Evolutionary conservation across 139 green algal species (phyloP).

Genomic region (Chloropicon primus): DNA sequence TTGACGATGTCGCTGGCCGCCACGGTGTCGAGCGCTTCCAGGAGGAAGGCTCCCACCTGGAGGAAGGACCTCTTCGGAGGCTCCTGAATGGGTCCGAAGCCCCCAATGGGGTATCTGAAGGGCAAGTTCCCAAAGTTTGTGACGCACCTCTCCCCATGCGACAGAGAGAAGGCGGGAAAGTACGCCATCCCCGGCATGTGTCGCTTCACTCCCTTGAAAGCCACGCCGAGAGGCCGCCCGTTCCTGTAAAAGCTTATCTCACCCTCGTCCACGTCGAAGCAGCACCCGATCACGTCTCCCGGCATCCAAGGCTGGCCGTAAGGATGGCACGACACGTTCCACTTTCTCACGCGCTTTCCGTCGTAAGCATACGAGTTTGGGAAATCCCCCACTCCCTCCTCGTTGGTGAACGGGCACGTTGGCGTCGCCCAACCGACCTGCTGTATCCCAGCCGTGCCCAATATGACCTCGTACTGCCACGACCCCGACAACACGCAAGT

Average conservation of each 20-base stretch:
- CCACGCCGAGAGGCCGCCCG: conserved; percentile 56
- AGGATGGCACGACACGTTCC: conserved; percentile 50
- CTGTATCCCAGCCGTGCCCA: conserved; percentile 62
- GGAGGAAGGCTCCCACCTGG: neutral
- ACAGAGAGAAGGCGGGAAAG: conserved; percentile 69
- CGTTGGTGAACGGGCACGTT: conserved; percentile 65
- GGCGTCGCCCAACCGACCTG: conserved; percentile 82
- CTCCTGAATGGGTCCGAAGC: conserved; percentile 51
- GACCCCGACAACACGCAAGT: conserved; percentile 48
- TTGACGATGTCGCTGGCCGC: neutral
- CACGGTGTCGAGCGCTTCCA: neutral
- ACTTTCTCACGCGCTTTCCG: conserved; percentile 68
- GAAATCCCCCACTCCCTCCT: conserved; percentile 85
- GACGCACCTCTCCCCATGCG: conserved; percentile 51
- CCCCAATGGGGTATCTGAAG: conserved; percentile 54
- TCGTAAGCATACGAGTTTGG: conserved; percentile 69
- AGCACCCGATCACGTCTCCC: conserved; percentile 77
- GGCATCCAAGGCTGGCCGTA: conserved; percentile 59
- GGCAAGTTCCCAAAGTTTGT: conserved; percentile 67
- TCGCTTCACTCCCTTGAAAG: conserved; percentile 45
- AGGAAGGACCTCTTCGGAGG: conserved; percentile 4
- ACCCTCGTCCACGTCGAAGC: conserved; percentile 65
- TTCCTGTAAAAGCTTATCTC: conserved; percentile 72
- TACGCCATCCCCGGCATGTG: conserved; percentile 38
- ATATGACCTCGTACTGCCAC: conserved; percentile 79